Conservation (phyloP, 78 protist species). For the Reticulomyxa filosa region DNA sequence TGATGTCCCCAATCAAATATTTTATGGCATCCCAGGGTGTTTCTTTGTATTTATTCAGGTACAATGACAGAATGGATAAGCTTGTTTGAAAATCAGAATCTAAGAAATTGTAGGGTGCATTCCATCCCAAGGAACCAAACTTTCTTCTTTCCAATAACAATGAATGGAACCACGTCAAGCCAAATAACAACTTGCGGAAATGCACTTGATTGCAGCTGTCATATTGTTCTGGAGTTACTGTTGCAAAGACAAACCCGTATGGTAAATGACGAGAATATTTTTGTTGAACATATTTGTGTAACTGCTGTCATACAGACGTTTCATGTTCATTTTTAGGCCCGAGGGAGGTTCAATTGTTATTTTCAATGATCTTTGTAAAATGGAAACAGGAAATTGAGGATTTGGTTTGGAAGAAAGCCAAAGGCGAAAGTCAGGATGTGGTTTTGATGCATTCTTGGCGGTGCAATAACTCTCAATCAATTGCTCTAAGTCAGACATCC, state of each 20-base stretch:
- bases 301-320: slow-evolving; percentile 26
- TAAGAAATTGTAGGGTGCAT: slow-evolving; percentile 42
- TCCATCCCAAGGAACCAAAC: slow-evolving; percentile 42
- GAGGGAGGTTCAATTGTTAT: slow-evolving; percentile 76
- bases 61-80: slow-evolving; percentile 22
- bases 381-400: slow-evolving; percentile 62
- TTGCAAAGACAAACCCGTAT: too few relatives aligned
- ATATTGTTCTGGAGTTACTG: too few relatives aligned
- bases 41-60: slow-evolving; percentile 29
- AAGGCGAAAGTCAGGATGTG: slow-evolving; percentile 50
- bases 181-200: slow-evolving; percentile 45
- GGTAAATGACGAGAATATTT: background rate
- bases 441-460: slow-evolving; percentile 1
- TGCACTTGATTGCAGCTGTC: slow-evolving; percentile 2
- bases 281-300: slow-evolving; percentile 17
- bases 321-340: slow-evolving; percentile 52
- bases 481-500: slow-evolving; percentile 45
- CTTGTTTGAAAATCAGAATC: slow-evolving; percentile 52
- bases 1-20: slow-evolving; percentile 56
- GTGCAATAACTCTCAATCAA: slow-evolving; percentile 12
- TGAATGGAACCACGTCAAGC: slow-evolving; percentile 51
- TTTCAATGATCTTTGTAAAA: slow-evolving; percentile 57
- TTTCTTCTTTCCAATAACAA: slow-evolving; percentile 58
- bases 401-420: slow-evolving; percentile 62
- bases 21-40: slow-evolving; percentile 46